These are phyloP conservation scores for Rhynchosporium agropyri DNA, from an alignment of 2,329 filamentous ascomycete genomes.

Conservation along the genomic window DNA sequence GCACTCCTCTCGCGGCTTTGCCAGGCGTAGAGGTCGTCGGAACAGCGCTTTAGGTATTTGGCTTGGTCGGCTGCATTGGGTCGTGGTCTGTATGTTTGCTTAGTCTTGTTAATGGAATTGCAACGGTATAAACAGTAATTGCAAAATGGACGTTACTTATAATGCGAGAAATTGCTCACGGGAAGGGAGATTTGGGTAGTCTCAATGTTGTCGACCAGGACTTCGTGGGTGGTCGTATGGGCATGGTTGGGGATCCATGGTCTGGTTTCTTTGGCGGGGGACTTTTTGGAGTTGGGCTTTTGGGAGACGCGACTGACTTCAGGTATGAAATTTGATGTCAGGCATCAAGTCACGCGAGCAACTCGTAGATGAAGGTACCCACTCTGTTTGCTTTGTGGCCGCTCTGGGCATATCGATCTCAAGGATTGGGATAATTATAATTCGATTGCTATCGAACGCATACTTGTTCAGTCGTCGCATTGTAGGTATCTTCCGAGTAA, in stretches of 20 bases:
- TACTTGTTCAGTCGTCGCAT: conserved; percentile 2
- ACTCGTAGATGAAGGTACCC: no score
- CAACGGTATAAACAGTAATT: conserved; percentile 20
- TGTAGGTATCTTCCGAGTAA: conserved; percentile 2
- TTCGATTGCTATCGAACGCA: no score
- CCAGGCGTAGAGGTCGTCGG: conserved; percentile 89
- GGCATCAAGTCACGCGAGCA: conserved; percentile 19
- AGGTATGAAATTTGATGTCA: conserved; percentile 16
- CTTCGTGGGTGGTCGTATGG: conserved; percentile 46
- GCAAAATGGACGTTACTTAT: neutral
- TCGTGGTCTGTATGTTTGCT: conserved; percentile 35
- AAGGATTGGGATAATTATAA: no score
- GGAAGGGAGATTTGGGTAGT: conserved; percentile 75
- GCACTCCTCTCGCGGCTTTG: conserved; percentile 53
- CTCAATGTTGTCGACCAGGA: conserved; percentile 75
- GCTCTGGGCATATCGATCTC: no score
- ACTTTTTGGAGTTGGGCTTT: conserved; percentile 15
- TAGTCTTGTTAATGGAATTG: neutral
- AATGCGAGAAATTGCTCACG: conserved; percentile 50
- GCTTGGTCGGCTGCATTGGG: conserved; percentile 49
- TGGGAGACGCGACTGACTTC: conserved; percentile 23
- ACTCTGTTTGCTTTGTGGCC: no score
- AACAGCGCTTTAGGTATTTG: conserved; percentile 72
- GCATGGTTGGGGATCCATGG: conserved; percentile 37
- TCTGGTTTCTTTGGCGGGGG: conserved; percentile 8